phyloP scores from a whole-genome alignment of 1,284 basidiomycete genomes.

The Ustanciosporium gigantosporum region DNA sequence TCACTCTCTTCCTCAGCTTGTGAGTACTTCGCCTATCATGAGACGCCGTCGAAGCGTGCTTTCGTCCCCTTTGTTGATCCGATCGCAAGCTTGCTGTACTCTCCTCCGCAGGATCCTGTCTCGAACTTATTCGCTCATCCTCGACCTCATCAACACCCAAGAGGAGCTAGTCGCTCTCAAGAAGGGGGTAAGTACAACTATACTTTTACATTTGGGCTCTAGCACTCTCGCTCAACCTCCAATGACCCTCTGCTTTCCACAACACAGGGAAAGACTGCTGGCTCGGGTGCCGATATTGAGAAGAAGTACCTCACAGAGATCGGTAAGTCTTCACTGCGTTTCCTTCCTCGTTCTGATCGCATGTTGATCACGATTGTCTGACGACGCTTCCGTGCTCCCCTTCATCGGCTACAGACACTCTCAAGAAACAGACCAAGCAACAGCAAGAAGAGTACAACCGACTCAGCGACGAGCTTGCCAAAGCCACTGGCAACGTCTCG shows the following conservation, averaged over 20 bases:
- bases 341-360: too few species aligned
- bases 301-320: conserved; percentile 43
- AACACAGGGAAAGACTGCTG: conserved; percentile 11
- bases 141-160: conserved; percentile 86
- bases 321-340: conserved; percentile 17
- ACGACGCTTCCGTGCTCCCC: too few species aligned
- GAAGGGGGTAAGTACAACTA: conserved; percentile 65
- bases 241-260: not conserved
- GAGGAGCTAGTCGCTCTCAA: conserved; percentile 84
- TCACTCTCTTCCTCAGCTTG: conserved; percentile 76
- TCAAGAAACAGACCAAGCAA: conserved; percentile 58
- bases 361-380: not conserved
- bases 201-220: too few species aligned
- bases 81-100: not conserved
- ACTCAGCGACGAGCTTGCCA: conserved; percentile 55
- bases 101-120: conserved; percentile 70
- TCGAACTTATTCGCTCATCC: conserved; percentile 85
- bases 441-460: conserved; percentile 60
- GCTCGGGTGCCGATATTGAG: conserved; percentile 51
- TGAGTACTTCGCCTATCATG: conserved; percentile 10
- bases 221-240: not conserved
- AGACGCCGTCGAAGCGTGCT: too few species aligned
- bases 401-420: conserved; percentile 23
- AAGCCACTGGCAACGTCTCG: conserved; percentile 41
- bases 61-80: too few species aligned